Percentiles rank a stretch among this genome's conserved stretches.
phyloP scores from a whole-genome alignment of 371 early-diverging fungal genomes.

The Mycotypha africana region DNA sequence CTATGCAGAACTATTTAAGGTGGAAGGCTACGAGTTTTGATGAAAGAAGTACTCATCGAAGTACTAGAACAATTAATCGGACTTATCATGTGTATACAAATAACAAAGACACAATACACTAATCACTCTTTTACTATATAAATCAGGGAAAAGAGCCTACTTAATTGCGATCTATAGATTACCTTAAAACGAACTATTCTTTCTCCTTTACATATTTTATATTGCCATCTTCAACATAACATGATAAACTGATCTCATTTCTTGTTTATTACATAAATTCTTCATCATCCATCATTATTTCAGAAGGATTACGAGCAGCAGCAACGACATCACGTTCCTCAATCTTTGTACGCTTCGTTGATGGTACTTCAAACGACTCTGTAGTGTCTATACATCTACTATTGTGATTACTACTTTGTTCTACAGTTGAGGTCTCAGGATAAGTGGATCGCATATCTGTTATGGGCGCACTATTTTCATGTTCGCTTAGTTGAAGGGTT shows the following conservation, averaged over 20 bases:
- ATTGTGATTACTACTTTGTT: neutral
- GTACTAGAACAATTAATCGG: too few relatives aligned
- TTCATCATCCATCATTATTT: conserved; percentile 18
- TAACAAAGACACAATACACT: too few relatives aligned
- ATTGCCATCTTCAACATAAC: too few relatives aligned
- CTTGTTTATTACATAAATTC: conserved; percentile 14
- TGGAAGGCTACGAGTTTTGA: conserved; percentile 73
- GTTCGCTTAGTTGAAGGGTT: neutral
- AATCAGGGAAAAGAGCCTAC: too few relatives aligned
- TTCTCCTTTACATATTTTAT: too few relatives aligned
- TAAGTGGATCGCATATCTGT: too few relatives aligned
- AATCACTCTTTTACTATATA: neutral
- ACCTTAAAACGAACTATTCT: too few relatives aligned
- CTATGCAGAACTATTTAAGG: conserved; percentile 78
- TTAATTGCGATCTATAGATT: too few relatives aligned
- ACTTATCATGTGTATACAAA: neutral
- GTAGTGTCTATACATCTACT: neutral
- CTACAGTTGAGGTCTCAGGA: too few relatives aligned
- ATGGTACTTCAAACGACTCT: conserved; percentile 3
- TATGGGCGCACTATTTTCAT: too few relatives aligned
- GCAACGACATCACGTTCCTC: conserved; percentile 4
- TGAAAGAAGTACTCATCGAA: neutral
- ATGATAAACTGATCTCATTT: too few relatives aligned
- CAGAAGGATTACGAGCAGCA: too few relatives aligned
- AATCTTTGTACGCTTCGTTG: conserved; percentile 1